A percentile compares a stretch with the other conserved stretches of the same genome.
Evolutionary conservation across 768 basidiomycete species (phyloP).

Genomic region (Tulasnella sp.): DNA sequence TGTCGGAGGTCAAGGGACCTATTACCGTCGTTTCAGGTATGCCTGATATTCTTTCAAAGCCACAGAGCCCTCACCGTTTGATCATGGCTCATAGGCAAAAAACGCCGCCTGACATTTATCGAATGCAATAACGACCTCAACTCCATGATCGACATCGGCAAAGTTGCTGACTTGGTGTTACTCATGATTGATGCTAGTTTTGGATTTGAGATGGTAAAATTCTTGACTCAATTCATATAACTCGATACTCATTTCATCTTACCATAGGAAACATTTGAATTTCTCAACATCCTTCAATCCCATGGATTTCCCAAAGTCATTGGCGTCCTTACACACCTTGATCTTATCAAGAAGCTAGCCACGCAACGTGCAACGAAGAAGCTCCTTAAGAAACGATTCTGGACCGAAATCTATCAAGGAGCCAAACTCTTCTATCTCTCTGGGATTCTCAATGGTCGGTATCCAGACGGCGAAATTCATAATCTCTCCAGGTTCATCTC

Average conservation of each 20-base stretch:
- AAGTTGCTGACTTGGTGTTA: constrained; percentile 89
- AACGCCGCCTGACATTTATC: constrained; percentile 82
- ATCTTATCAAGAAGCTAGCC: constrained; percentile 86
- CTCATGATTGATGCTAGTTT: constrained; percentile 97
- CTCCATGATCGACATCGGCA: constrained; percentile 96
- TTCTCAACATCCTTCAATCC: constrained; percentile 89
- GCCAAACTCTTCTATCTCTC: constrained; percentile 97
- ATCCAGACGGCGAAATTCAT: constrained; percentile 91
- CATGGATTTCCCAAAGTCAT: constrained; percentile 99
- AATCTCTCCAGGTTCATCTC: constrained; percentile 93
- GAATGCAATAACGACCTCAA: constrained; percentile 97
- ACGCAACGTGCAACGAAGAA: constrained; percentile 86
- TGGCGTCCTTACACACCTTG: constrained; percentile 88
- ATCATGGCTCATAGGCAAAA: constrained; percentile 42
- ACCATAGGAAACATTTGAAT: constrained; percentile 90
- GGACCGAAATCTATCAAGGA: constrained; percentile 98
- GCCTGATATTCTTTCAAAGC: background rate
- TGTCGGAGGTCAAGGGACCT: constrained; percentile 82
- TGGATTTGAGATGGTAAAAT: constrained; percentile 92
- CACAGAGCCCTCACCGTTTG: background rate
- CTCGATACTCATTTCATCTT: background rate
- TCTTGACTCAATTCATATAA: background rate
- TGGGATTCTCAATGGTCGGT: constrained; percentile 92
- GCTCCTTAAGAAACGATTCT: constrained; percentile 91
- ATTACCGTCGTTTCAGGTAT: constrained; percentile 76